Evolutionary conservation across 768 basidiomycete species (phyloP).

Genomic region (Naematelia aurantialba): DNA sequence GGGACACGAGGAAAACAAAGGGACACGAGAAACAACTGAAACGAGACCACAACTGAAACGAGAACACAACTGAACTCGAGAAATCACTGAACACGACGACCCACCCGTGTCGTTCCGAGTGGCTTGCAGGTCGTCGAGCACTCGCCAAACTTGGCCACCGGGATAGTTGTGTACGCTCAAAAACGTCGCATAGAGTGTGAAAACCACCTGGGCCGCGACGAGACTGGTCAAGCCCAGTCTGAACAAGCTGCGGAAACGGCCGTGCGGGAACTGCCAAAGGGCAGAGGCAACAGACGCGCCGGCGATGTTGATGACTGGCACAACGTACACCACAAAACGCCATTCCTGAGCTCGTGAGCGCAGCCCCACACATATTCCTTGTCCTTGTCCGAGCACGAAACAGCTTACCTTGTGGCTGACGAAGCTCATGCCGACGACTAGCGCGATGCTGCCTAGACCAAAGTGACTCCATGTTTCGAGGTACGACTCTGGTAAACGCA

Average conservation of each 20-base stretch:
- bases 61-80: no score
- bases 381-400: neutral
- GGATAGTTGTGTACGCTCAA: constrained; percentile 80
- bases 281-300: constrained; percentile 65
- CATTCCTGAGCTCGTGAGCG: constrained; percentile 78
- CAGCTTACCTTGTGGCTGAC: constrained; percentile 68
- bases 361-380: neutral
- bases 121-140: constrained; percentile 56
- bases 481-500: neutral
- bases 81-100: no score
- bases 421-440: constrained; percentile 58
- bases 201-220: constrained; percentile 58
- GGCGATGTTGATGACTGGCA: constrained; percentile 75
- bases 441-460: constrained; percentile 13
- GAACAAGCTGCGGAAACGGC: constrained; percentile 54
- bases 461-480: constrained; percentile 19
- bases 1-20: no score
- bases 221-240: constrained; percentile 56
- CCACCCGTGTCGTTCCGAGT: neutral
- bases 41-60: no score
- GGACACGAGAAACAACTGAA: no score
- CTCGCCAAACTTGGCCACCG: constrained; percentile 68
- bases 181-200: constrained; percentile 58
- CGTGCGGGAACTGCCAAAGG: constrained; percentile 52
- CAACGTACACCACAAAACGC: constrained; percentile 86